Evolutionary conservation across 164 flowering plant genomes (phyloP), one percentile per base, ranked within the genome.

Genomic region (Stephania japonica): DNA sequence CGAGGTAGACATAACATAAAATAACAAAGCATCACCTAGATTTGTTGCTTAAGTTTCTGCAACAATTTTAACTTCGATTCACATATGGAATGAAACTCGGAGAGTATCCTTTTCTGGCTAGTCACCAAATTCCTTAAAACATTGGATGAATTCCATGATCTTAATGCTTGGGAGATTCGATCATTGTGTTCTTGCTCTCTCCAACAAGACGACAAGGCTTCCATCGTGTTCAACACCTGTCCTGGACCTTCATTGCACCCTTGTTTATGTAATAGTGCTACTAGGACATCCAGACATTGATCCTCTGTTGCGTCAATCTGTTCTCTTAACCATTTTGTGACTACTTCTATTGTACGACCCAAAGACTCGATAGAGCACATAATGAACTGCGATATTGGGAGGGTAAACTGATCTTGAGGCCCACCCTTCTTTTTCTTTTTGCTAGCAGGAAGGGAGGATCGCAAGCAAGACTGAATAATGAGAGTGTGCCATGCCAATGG

Each of bases 401-500:
- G 73, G 44, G 68, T 77, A 11, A 72, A 76, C 38, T 78, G 82
- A 64, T 88, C 95, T 3, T 82, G 74, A 41, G 79, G 47, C 21
- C 87, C 88, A 73, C 82, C 80, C 84, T 79, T 94, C 84, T 90
- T 94, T 83, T 94, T 94, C 84, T 82, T 92, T 78, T 86, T 92
- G 7, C 91, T 91, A 44, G 91, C 72, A 38, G 97, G 97, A 67
- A 78, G 75, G 73, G 83, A 83, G 61, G 89, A 83, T 10, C 91
- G 89, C 53, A 81, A 76, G 70, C 84, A 86, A n/a, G 97, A 89
- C 71, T 87, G 97, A 21, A 94, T 76, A 59, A 94, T 76, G 44
- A 92, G 89, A 66, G 78, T 63, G 80, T 92, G 97, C 99, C 97
- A 94, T 19, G 97, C 85, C 76, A 92, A 73, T 19, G 97, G 86